Base-by-base conservation (phyloP, 345 rosid genomes). In the Rhizophora apiculata region DNA sequence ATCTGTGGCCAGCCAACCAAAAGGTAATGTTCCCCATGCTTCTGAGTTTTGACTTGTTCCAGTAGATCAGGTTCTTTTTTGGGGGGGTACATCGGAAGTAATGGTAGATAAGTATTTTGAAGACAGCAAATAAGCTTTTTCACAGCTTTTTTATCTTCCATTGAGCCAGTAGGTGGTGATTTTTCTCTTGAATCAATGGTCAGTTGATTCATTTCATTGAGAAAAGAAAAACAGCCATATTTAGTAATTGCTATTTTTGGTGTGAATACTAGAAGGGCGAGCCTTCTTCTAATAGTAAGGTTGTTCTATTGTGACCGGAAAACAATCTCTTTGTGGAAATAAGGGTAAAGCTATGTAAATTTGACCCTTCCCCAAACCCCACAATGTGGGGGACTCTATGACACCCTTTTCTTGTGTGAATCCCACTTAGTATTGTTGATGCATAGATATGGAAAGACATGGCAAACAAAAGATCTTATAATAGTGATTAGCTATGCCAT, bases 1-100 rank as follows among this genome's bases (percentile, higher is more conserved):
- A 89, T 76, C 64, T 94, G 76, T 94, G 98, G 97, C 93, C 96
- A 16, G 77, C 89, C 8, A 87, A 92, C 74, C 86, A 88, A 76
- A 81, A 91, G 98, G 97, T 91, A 83, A 32, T 51, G 52, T 22
- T 77, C 69, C 68, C 6, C 36, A 19, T 37, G 8, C 57, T 48
- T 30, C n/a, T 13, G 13, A 53, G 31, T 22, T 56, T 22, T 48
- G 7, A 24, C 26, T 43, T 6, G 29, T 13, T 39, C 27, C 10
- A 29, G 62, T 26, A 9, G 21, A 24, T 39, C 4, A 34, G 32
- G 3, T 10, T 39, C 10, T 3, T 13, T 13, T 13, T 24, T 24
- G 24, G 24, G 24, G 24, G 24, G 24, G 49, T 34, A 7, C 37
- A 34, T 34, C 5, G 0, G 49, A 13, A 43, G 13, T 43, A 11